phyloP scores from a whole-genome alignment of 2,329 filamentous ascomycete species.

The Ophiostoma triangulosporum region DNA sequence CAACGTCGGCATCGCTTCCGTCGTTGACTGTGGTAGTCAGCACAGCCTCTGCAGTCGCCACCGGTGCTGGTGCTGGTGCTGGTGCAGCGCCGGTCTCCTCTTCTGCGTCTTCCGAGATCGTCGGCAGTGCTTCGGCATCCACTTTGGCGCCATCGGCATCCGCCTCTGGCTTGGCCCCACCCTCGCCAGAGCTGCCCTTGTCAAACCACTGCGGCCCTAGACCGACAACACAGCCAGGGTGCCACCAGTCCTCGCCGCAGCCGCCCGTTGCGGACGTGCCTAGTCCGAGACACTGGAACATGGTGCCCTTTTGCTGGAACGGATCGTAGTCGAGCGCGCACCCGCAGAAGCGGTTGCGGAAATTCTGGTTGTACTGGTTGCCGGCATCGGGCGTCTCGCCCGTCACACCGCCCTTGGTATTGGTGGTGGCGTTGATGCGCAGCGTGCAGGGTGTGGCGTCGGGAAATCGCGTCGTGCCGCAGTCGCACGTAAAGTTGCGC shows the following conservation, averaged over 20 bases:
- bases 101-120: slow-evolving; percentile 10
- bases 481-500: slow-evolving; percentile 92
- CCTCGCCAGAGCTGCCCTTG: slow-evolving; percentile 18
- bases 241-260: slow-evolving; percentile 96
- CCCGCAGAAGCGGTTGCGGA: slow-evolving; percentile 80
- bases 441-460: slow-evolving; percentile 60
- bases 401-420: slow-evolving; percentile 61
- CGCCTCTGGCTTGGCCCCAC: background rate
- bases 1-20: slow-evolving; percentile 15
- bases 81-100: slow-evolving; percentile 19
- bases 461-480: slow-evolving; percentile 71
- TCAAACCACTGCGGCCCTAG: slow-evolving; percentile 61
- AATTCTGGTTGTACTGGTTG: slow-evolving; percentile 95
- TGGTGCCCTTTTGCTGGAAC: slow-evolving; percentile 81
- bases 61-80: slow-evolving; percentile 7
- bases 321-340: slow-evolving; percentile 83
- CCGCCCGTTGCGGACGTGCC: slow-evolving; percentile 69
- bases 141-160: background rate
- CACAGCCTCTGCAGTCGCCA: slow-evolving; percentile 13
- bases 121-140: slow-evolving; percentile 3
- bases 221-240: slow-evolving; percentile 82
- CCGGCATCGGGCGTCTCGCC: slow-evolving; percentile 56
- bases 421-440: slow-evolving; percentile 58
- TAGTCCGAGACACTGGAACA: slow-evolving; percentile 92
- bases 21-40: slow-evolving; percentile 15